Percentiles rank a stretch among this genome's conserved stretches.
phyloP scores from a whole-genome alignment of 371 early-diverging fungal genomes.

The Nematocida major region DNA sequence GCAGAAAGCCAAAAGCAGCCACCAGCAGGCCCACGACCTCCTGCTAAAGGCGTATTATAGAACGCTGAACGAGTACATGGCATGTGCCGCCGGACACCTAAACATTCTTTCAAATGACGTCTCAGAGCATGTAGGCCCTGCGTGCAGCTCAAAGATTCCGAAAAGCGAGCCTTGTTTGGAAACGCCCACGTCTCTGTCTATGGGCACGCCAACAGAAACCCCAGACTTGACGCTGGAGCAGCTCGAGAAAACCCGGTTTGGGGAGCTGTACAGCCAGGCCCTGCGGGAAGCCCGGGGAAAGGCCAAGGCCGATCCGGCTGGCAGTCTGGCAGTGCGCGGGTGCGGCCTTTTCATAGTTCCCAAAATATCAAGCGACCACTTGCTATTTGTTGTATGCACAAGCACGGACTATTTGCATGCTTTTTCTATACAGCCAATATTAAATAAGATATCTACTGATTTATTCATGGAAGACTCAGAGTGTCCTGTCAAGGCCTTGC shows the following conservation, averaged over 20 bases:
- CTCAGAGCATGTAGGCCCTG: neutral
- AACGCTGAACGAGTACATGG: constrained; percentile 17
- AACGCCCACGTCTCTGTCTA: neutral
- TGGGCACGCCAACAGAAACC: neutral
- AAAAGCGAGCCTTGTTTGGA: neutral
- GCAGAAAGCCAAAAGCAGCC: neutral
- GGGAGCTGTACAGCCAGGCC: constrained; percentile 11
- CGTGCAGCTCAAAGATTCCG: neutral
- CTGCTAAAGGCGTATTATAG: constrained; percentile 7
- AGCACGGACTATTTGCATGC: constrained; percentile 36
- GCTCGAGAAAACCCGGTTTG: neutral
- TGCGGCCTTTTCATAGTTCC: constrained; percentile 27
- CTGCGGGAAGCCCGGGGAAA: neutral
- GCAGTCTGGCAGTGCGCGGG: neutral
- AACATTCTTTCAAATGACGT: constrained; percentile 25
- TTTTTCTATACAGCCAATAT: neutral
- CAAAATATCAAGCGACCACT: neutral
- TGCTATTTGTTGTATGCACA: constrained; percentile 20
- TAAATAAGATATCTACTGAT: neutral
- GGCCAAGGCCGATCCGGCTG: neutral
- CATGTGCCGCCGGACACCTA: neutral
- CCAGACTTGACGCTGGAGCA: neutral
- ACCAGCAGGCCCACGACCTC: neutral
- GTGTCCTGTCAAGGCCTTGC: neutral
- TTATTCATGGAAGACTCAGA: neutral